Evolutionary conservation across 2,329 filamentous ascomycete genomes (phyloP).

Genomic region (Alternaria burnsii): DNA sequence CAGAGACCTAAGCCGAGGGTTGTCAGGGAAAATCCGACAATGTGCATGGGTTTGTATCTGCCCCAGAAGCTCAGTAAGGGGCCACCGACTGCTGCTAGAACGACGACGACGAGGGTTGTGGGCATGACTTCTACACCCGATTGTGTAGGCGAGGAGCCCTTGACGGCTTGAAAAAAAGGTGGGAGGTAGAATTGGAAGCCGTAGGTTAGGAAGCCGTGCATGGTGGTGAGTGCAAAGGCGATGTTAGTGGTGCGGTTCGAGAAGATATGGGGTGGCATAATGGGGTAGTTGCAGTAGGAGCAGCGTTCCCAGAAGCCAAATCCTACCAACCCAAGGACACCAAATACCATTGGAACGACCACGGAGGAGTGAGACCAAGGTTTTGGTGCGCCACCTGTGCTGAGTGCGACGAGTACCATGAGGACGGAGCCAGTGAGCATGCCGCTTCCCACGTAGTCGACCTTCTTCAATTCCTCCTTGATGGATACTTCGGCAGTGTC

Average conservation of each 20-base stretch:
- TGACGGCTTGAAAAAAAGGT: constrained; percentile 42
- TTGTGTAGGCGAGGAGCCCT: constrained; percentile 26
- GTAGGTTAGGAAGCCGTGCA: constrained; percentile 41
- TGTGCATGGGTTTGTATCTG: constrained; percentile 40
- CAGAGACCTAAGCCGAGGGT: constrained; percentile 32
- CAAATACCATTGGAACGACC: constrained; percentile 57
- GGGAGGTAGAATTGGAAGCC: constrained; percentile 41
- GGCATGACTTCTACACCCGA: constrained; percentile 43
- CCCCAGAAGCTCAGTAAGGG: constrained; percentile 33
- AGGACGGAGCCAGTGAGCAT: constrained; percentile 54
- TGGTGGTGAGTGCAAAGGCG: constrained; percentile 46
- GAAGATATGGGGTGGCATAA: constrained; percentile 58
- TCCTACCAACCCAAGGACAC: constrained; percentile 50
- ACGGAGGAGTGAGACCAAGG: constrained; percentile 55
- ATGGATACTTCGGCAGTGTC: constrained; percentile 22
- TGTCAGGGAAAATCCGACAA: constrained; percentile 33
- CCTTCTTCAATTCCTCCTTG: constrained; percentile 27
- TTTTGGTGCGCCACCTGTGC: constrained; percentile 55
- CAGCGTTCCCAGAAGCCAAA: constrained; percentile 53
- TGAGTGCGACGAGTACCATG: constrained; percentile 56
- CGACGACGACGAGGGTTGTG: constrained; percentile 33
- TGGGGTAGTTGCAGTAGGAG: constrained; percentile 40
- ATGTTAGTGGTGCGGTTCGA: constrained; percentile 52
- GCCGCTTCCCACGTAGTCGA: constrained; percentile 57
- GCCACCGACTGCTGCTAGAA: constrained; percentile 32